Conservation (phyloP, 2,329 filamentous ascomycete species). For the Scedosporium apiospermum region DNA sequence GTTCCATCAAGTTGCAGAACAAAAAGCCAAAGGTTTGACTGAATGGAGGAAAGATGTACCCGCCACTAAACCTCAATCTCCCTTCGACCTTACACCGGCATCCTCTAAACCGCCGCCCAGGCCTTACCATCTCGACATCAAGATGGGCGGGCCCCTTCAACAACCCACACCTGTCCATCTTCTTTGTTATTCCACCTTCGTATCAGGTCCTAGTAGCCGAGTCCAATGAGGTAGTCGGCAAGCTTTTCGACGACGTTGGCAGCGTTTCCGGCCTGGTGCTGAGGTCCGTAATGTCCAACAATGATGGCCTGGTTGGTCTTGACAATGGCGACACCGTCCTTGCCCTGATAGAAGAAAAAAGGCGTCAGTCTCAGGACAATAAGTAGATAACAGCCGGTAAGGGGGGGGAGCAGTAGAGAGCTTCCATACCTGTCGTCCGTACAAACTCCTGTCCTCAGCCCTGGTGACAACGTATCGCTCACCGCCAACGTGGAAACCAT, state of each 20-base stretch:
- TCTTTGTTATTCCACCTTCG: background rate
- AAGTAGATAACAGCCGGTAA: background rate
- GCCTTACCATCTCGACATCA: background rate
- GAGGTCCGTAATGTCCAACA: constrained; percentile 75
- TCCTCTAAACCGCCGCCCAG: background rate
- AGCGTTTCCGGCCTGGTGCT: constrained; percentile 62
- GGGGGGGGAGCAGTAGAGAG: background rate
- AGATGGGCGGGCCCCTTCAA: background rate
- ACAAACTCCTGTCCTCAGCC: constrained; percentile 69
- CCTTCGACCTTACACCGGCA: background rate
- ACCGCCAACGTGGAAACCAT: constrained; percentile 67
- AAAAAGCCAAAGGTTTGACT: background rate
- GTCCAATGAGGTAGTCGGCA: constrained; percentile 74
- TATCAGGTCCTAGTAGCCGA: constrained; percentile 54
- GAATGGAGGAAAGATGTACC: background rate
- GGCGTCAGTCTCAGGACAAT: background rate
- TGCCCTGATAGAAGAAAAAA: background rate
- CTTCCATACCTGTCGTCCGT: constrained; percentile 68
- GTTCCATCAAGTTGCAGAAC: background rate
- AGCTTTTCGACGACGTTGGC: constrained; percentile 73
- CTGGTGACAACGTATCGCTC: constrained; percentile 71
- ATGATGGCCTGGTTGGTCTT: constrained; percentile 87
- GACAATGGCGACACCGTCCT: constrained; percentile 26
- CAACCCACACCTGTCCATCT: background rate
- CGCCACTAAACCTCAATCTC: background rate